Conservation (phyloP, 2,329 filamentous ascomycete species). For the Byssochlamys sp. region DNA sequence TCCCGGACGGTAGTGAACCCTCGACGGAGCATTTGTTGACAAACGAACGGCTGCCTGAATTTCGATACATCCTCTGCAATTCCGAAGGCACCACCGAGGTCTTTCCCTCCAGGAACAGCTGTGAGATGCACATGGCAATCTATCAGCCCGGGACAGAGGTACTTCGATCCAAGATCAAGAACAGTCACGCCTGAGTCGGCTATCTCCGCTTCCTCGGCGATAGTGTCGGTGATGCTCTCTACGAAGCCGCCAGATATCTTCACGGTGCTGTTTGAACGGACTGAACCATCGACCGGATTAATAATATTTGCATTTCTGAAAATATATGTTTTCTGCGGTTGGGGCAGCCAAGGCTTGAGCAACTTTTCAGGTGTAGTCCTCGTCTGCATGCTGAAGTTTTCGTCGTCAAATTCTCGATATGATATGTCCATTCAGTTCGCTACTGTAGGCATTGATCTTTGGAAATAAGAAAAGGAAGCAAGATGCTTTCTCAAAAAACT, state of each 20-base stretch:
- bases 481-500: background rate
- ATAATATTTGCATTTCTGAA: conserved; percentile 39
- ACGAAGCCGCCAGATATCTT: conserved; percentile 29
- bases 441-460: background rate
- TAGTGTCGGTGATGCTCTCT: conserved; percentile 9
- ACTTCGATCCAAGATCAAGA: conserved; percentile 37
- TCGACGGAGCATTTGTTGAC: conserved; percentile 42
- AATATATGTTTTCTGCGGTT: conserved; percentile 15
- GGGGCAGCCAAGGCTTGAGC: conserved; percentile 18
- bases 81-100: conserved; percentile 12
- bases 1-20: conserved; percentile 53
- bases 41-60: conserved; percentile 6
- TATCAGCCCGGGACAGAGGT: conserved; percentile 43
- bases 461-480: background rate
- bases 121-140: conserved; percentile 44
- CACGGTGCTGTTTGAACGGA: conserved; percentile 22
- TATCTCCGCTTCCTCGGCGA: background rate
- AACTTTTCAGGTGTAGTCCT: background rate
- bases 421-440: background rate
- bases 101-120: conserved; percentile 34
- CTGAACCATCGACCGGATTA: conserved; percentile 27
- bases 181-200: conserved; percentile 11
- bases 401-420: background rate
- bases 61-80: conserved; percentile 1
- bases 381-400: background rate